phyloP scores from a whole-genome alignment of 257 asterid species.

The Orobanche coerulescens region DNA sequence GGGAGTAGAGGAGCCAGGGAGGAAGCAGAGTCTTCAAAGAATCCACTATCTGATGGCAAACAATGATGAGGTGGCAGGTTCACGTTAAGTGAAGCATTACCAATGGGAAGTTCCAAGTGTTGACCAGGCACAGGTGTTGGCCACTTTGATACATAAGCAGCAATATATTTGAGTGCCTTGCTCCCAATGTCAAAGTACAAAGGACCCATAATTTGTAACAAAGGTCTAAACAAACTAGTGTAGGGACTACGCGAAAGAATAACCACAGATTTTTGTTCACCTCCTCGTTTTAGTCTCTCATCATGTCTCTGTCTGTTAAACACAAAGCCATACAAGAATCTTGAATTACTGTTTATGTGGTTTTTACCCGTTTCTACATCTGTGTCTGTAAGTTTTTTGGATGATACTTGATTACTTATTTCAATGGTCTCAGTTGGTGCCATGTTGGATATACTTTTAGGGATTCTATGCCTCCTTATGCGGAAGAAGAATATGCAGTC shows the following conservation, averaged over 20 bases:
- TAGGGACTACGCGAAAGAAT: conserved; percentile 87
- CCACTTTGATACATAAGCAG: conserved; percentile 84
- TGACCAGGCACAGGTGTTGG: conserved; percentile 83
- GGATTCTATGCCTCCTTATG: conserved; percentile 41
- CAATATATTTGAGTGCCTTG: conserved; percentile 76
- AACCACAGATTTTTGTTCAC: conserved; percentile 93
- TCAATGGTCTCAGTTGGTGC: conserved; percentile 53
- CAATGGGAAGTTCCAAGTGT: conserved; percentile 81
- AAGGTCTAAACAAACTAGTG: conserved; percentile 82
- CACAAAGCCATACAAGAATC: conserved; percentile 82
- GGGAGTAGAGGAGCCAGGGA: conserved; percentile 93
- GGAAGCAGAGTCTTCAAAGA: conserved; percentile 82
- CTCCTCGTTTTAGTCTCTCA: conserved; percentile 91
- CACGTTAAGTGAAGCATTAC: conserved; percentile 78
- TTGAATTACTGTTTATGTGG: conserved; percentile 30
- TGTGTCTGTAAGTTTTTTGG: conserved; percentile 25
- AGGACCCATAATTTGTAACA: conserved; percentile 95
- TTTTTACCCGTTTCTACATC: conserved; percentile 30
- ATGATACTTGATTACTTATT: conserved; percentile 29
- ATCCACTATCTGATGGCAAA: conserved; percentile 74
- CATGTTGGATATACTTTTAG: conserved; percentile 23
- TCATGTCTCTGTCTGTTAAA: conserved; percentile 97
- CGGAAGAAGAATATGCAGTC: conserved; percentile 95
- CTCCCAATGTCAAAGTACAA: conserved; percentile 87
- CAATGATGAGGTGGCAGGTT: conserved; percentile 91